Evolutionary conservation across 2,329 filamentous ascomycete genomes (phyloP).

Genomic region (Rutstroemia sp.): DNA sequence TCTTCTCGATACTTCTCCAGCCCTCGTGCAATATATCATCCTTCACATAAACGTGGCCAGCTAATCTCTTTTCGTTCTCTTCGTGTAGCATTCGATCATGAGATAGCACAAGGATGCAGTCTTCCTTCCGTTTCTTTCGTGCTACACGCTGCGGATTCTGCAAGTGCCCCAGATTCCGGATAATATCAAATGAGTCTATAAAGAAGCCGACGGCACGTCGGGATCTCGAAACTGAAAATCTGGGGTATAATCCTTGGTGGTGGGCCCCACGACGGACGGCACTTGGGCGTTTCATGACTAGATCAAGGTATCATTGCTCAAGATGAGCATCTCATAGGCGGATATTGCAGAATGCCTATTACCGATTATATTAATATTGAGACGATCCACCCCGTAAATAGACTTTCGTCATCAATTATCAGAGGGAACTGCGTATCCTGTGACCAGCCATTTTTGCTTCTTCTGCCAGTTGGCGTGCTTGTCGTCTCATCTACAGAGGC

Average conservation of each 20-base stretch:
- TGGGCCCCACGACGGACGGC: neutral
- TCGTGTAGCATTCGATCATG: neutral
- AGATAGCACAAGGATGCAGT: neutral
- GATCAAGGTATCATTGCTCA: neutral
- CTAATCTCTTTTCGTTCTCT: neutral
- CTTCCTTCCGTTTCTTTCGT: neutral
- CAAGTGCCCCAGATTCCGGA: neutral
- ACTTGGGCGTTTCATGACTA: neutral
- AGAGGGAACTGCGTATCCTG: neutral
- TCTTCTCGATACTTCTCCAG: no score
- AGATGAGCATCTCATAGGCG: neutral
- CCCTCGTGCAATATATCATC: no score
- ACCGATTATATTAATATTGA: conserved; percentile 7
- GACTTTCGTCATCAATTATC: neutral
- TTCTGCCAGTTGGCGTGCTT: neutral
- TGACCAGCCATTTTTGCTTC: neutral
- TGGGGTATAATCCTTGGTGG: neutral
- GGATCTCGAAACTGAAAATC: conserved; percentile 12
- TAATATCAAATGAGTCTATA: neutral
- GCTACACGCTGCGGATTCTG: neutral
- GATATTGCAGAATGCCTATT: neutral
- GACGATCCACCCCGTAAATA: neutral
- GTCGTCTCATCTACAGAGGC: neutral
- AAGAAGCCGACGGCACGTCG: conserved; percentile 15
- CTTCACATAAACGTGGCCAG: no score